phyloP scores from a whole-genome alignment of 495 filamentous ascomycete species.

The Talaromyces stipitatus region DNA sequence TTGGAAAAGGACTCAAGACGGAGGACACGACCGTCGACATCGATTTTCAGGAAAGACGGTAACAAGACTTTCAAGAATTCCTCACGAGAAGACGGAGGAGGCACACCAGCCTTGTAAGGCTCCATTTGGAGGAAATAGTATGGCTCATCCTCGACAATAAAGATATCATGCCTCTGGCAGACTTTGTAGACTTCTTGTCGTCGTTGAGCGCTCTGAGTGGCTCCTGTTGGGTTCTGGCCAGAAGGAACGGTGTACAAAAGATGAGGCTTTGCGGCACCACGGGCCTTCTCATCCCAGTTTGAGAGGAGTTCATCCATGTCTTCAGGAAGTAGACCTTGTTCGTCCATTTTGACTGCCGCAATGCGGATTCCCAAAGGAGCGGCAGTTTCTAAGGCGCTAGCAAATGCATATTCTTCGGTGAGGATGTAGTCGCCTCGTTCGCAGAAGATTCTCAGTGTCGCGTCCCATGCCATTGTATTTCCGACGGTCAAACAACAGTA shows the following conservation, averaged over 20 bases:
- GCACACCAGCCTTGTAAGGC: conserved; percentile 55
- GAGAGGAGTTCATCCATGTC: conserved; percentile 57
- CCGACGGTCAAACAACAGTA: conserved; percentile 65
- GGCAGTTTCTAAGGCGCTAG: conserved; percentile 74
- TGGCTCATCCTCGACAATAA: conserved; percentile 93
- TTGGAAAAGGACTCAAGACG: conserved; percentile 66
- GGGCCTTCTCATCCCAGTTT: conserved; percentile 53
- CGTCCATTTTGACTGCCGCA: conserved; percentile 69
- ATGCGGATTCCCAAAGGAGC: conserved; percentile 67
- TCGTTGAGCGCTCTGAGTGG: conserved; percentile 62
- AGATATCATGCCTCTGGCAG: conserved; percentile 73
- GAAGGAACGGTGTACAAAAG: conserved; percentile 49
- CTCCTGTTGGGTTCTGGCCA: conserved; percentile 90
- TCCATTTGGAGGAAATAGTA: conserved; percentile 99
- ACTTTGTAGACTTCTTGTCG: conserved; percentile 66
- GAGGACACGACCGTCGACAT: conserved; percentile 59
- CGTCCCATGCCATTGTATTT: conserved; percentile 70
- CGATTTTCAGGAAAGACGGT: conserved; percentile 54
- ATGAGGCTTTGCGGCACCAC: conserved; percentile 62
- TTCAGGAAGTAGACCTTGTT: conserved; percentile 63
- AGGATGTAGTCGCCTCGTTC: conserved; percentile 65
- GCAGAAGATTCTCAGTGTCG: conserved; percentile 68
- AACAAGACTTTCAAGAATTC: conserved; percentile 55
- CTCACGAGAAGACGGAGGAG: conserved; percentile 46
- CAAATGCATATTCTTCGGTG: conserved; percentile 82